phyloP scores from a whole-genome alignment of 1,284 basidiomycete species.

The Rhodotorula mucilaginosa region DNA sequence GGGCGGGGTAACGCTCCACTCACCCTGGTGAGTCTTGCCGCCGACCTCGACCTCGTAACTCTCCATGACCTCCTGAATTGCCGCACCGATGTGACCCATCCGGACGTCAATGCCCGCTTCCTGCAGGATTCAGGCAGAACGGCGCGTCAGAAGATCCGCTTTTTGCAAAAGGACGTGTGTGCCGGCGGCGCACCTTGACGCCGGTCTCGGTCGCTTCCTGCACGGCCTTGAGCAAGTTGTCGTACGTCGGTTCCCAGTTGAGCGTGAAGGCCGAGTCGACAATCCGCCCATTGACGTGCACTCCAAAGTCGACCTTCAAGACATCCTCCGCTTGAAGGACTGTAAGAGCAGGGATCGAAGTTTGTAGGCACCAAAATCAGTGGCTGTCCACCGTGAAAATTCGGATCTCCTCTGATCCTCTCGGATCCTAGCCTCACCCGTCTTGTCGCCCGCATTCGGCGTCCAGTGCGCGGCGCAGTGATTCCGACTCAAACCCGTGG shows the following conservation, averaged over 20 bases:
- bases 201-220: constrained; percentile 92
- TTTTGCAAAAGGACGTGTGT: too few relatives aligned
- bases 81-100: constrained; percentile 85
- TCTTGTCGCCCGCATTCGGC: constrained; percentile 91
- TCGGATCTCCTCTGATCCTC: too few relatives aligned
- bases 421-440: constrained; percentile 55
- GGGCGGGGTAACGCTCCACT: constrained; percentile 42
- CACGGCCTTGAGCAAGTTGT: constrained; percentile 85
- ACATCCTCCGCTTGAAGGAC: constrained; percentile 82
- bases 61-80: constrained; percentile 98
- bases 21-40: constrained; percentile 80
- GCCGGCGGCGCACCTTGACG: constrained; percentile 60
- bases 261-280: constrained; percentile 95
- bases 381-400: too few relatives aligned
- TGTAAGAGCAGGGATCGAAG: constrained; percentile 43
- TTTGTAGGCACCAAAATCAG: too few relatives aligned
- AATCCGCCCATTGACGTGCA: constrained; percentile 93
- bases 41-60: constrained; percentile 92
- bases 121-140: constrained; percentile 52
- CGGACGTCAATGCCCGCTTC: constrained; percentile 96
- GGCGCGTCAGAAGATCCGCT: background rate
- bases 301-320: constrained; percentile 95
- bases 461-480: constrained; percentile 96
- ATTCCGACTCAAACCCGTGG: constrained; percentile 90
- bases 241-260: constrained; percentile 82